A percentile compares a stretch with the other conserved stretches of the same genome.
These are phyloP conservation scores for Alisma plantagoaquatica DNA, from an alignment of 106 monocot genomes.

Conservation along the genomic window DNA sequence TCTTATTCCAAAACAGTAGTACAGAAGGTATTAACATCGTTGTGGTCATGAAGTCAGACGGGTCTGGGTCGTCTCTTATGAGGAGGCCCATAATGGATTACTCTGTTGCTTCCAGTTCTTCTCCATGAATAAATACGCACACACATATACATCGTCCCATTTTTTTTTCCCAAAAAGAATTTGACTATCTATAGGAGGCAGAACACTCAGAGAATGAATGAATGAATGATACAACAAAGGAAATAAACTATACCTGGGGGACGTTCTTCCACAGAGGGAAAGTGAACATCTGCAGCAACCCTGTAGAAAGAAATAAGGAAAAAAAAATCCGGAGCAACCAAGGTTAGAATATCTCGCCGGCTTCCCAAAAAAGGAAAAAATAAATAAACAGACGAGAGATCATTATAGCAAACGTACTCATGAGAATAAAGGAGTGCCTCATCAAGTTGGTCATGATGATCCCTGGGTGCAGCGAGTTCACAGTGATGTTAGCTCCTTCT, in stretches of 20 bases:
- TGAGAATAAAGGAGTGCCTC: constrained; percentile 64
- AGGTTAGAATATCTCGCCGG: background rate
- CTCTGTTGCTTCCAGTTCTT: constrained; percentile 1
- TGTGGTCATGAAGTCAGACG: too few relatives aligned
- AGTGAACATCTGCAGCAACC: constrained; percentile 35
- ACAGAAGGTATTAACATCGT: too few relatives aligned
- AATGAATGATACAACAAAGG: background rate
- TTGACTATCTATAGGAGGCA: too few relatives aligned
- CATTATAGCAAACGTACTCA: constrained; percentile 44
- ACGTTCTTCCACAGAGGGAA: constrained; percentile 85
- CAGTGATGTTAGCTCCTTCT: constrained; percentile 75
- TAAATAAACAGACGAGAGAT: background rate
- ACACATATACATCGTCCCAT: too few relatives aligned
- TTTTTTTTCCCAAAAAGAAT: too few relatives aligned
- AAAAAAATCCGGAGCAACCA: background rate
- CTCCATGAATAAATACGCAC: too few relatives aligned
- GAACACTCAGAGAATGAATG: background rate
- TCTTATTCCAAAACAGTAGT: too few relatives aligned
- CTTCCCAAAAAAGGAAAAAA: background rate
- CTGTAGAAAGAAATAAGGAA: constrained; percentile 30
- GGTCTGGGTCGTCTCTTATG: background rate
- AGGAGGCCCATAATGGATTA: constrained; percentile 6
- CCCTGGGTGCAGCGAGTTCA: constrained; percentile 88
- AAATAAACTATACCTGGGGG: constrained; percentile 46
- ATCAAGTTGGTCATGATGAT: constrained; percentile 88